Base-by-base conservation (phyloP, 2,329 filamentous ascomycete genomes). In the Trichoderma sp. region DNA sequence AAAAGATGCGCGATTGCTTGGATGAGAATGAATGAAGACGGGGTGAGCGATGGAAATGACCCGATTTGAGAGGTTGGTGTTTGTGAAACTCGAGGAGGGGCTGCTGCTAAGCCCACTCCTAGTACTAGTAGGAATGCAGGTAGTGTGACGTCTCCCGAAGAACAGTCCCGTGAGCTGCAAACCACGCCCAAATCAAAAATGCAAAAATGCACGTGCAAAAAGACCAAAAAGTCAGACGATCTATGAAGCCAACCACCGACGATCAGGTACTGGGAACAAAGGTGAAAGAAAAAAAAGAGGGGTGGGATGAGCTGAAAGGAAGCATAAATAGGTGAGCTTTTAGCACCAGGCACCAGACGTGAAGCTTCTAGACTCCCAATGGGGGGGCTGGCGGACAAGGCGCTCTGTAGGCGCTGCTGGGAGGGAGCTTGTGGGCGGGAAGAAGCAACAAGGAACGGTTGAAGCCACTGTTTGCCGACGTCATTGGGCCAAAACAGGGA, bases 401-500 rank as follows among this genome's bases (percentile, higher is more conserved):
- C 59, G 59, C 46, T 54, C 49, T 63, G 6, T 43, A 34, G 14
- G 24, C 32, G n/a, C 16, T 39, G 18, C 34, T 39, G 34, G 34
- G 37, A 43, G 37, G 39, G 26, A 30, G 24, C 26, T 54, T 18
- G 49, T 26, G 51, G 32, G 56, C 32, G 51, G 46, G 49, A 24
- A 32, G 21, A 54, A 43, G 39, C 39, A 43, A 43, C 32, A 34
- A 24, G 21, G 30, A 13, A 51, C n/a, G 11, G 10, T 34, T 34
- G 32, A 63, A 63, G 46, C 60, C 46, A 37, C 32, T 4, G 52
- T 5, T 49, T 24, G 46, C 18, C 46, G 60, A 63, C 60, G 60
- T 63, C 60, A 63, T 54, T 54, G 46, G 28, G n/a, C 10, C 7
- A 30, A 39, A 63, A 52, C 46, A 63, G 30, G 60, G 60, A 63